Base-by-base conservation (phyloP, 495 filamentous ascomycete genomes). In the Cudoniella acicularis region DNA sequence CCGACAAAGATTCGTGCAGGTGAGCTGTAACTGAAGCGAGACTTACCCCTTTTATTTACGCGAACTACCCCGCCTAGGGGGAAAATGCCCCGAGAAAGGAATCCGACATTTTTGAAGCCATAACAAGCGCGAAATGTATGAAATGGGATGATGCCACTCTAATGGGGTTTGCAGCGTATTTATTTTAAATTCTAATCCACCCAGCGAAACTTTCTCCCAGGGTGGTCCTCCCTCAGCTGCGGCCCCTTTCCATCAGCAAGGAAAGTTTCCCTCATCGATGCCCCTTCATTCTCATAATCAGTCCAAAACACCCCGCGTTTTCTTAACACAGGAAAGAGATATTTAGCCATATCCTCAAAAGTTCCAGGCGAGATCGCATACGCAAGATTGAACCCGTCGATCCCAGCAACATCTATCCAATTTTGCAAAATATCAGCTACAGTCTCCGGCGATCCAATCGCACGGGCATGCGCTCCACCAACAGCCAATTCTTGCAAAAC, bases 361-460 rank as follows among this genome's bases (percentile, higher is more conserved):
- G 67, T 70, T 3, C 74, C 74, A 9, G 74, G 74, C 18, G 70
- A 74, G 0, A 71, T 72, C n/a, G 74, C 74, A 51, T 51, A 58
- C 30, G 46, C 23, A 78, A 78, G 66, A 54, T 87, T 87, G 63
- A 86, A 87, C 22, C 83, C 85, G 68, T 88, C 83, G 13, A 86
- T 72, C 65, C 83, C 83, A 0, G 78, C 83, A 60, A 85, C 83
- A 23, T 71, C 55, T 0, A 86, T 70, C 83, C 83, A 88, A 2
- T 71, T 69, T 58, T 69, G 47, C 26, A 69, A 30, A 2, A 53
- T 22, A 26, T 69, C 67, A 16, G 67, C 65, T 1, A 69, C 65
- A 25, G 27, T 49, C 40, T 49, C 43, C 1, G 65, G 26, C 1
- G 59, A 61, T 13, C 67, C 67, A 11, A 69, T 59, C 17, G 72